phyloP scores from a whole-genome alignment of 129 eudicot species.

The Tagetes erecta region DNA sequence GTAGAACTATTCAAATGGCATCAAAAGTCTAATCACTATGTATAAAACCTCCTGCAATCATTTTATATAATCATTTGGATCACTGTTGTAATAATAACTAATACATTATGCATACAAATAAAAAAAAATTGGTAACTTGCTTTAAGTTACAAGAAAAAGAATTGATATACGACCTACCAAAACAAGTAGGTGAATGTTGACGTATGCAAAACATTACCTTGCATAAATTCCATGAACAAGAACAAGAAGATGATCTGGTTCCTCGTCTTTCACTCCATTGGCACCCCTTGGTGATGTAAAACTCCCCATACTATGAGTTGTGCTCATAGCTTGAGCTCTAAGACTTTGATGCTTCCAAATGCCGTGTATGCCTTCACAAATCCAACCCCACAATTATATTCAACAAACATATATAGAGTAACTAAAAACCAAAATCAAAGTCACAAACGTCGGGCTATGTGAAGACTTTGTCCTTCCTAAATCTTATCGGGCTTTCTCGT shows the following conservation, averaged over 20 bases:
- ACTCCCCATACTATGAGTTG: constrained; percentile 47
- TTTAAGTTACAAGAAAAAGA: not conserved
- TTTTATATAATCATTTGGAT: not conserved
- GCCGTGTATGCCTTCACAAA: constrained; percentile 46
- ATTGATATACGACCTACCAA: not conserved
- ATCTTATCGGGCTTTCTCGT: no score
- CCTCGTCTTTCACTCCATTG: constrained; percentile 41
- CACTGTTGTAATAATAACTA: not conserved
- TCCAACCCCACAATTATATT: not conserved
- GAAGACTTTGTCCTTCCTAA: no score
- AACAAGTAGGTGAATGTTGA: not conserved
- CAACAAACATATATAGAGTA: not conserved
- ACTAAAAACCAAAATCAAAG: not conserved
- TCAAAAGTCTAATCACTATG: not conserved
- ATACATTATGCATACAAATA: not conserved
- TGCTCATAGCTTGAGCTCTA: constrained; percentile 71
- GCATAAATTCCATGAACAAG: constrained; percentile 99
- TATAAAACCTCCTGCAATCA: not conserved
- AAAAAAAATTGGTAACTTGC: not conserved
- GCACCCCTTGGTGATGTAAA: constrained; percentile 37
- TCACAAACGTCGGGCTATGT: no score
- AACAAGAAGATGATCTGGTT: constrained; percentile 93
- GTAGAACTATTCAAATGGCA: not conserved
- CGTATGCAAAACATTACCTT: constrained; percentile 36
- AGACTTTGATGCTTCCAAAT: constrained; percentile 44